These are phyloP conservation scores for Candida adriatica DNA, from an alignment of 805 yeast genomes.

Conservation along the genomic window DNA sequence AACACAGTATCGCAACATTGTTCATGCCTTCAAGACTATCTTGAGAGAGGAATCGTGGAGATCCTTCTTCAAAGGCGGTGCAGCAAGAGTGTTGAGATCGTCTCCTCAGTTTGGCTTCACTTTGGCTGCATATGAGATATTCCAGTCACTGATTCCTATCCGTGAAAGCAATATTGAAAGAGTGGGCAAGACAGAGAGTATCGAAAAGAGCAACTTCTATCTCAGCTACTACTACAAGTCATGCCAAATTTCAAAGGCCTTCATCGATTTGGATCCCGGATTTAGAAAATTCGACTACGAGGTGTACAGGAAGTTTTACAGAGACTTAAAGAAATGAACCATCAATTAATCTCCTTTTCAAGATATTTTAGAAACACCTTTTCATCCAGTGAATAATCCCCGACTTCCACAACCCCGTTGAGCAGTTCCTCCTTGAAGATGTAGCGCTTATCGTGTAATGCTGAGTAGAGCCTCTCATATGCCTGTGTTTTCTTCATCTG, in stretches of 20 bases:
- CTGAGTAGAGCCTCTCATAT: slow-evolving; percentile 36
- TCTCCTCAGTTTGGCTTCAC: slow-evolving; percentile 98
- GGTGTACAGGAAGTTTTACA: slow-evolving; percentile 35
- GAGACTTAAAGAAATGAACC: slow-evolving; percentile 24
- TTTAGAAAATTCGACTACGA: slow-evolving; percentile 48
- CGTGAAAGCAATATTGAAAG: slow-evolving; percentile 21
- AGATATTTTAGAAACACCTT: slow-evolving; percentile 13
- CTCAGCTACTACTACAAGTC: slow-evolving; percentile 44
- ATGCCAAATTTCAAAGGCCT: slow-evolving; percentile 52
- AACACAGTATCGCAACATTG: slow-evolving; percentile 66
- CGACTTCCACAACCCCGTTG: slow-evolving; percentile 31
- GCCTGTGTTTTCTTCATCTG: slow-evolving; percentile 33
- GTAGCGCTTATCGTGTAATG: slow-evolving; percentile 35
- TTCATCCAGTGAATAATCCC: slow-evolving; percentile 26
- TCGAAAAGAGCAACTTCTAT: slow-evolving; percentile 25
- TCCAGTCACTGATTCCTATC: slow-evolving; percentile 74
- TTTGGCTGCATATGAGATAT: slow-evolving; percentile 90
- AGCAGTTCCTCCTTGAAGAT: slow-evolving; percentile 37
- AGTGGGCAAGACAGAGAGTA: slow-evolving; percentile 14
- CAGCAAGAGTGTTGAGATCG: slow-evolving; percentile 89
- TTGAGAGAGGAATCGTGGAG: slow-evolving; percentile 73
- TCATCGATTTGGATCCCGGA: slow-evolving; percentile 56
- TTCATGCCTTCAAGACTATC: slow-evolving; percentile 71
- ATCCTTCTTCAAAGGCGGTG: slow-evolving; percentile 94
- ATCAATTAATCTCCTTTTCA: too few species aligned